phyloP scores from a whole-genome alignment of 805 yeast species.

The Candida tallmaniae region DNA sequence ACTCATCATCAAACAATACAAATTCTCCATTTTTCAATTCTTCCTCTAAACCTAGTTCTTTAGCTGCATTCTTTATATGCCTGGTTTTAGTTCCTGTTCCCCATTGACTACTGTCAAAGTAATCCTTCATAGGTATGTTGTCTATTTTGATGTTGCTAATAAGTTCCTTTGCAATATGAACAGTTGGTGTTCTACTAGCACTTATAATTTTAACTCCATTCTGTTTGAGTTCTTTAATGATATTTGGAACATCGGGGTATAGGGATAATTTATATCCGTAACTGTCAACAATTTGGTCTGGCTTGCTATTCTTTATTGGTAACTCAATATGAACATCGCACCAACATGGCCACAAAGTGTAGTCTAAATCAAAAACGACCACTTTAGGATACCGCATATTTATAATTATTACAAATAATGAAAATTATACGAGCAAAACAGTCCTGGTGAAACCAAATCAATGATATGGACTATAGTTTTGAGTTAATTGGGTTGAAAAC shows the following conservation, averaged over 20 bases:
- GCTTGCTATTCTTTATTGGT: slow-evolving; percentile 43
- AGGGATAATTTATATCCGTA: slow-evolving; percentile 53
- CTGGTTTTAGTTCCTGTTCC: slow-evolving; percentile 59
- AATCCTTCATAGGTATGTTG: slow-evolving; percentile 46
- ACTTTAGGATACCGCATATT: slow-evolving; percentile 22
- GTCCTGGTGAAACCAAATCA: too few species aligned
- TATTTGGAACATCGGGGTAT: slow-evolving; percentile 64
- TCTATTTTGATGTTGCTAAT: slow-evolving; percentile 50
- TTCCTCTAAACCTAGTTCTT: slow-evolving; percentile 40
- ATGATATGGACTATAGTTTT: too few species aligned
- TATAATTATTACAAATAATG: too few species aligned
- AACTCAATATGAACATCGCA: slow-evolving; percentile 68
- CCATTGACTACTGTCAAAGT: slow-evolving; percentile 62
- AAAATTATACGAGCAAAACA: too few species aligned
- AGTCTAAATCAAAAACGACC: slow-evolving; percentile 72
- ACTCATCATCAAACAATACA: slow-evolving; percentile 73
- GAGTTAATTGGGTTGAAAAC: too few species aligned
- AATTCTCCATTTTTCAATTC: slow-evolving; percentile 42
- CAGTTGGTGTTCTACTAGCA: slow-evolving; percentile 79
- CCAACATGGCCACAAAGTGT: slow-evolving; percentile 81
- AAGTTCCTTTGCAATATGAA: slow-evolving; percentile 67
- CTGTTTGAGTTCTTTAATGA: slow-evolving; percentile 48
- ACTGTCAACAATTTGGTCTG: slow-evolving; percentile 43
- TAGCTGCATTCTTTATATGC: slow-evolving; percentile 50
- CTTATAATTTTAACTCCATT: slow-evolving; percentile 52